Percentiles rank a stretch among this genome's conserved stretches.
Evolutionary conservation across 192 early-diverging fungal genomes (phyloP).

Genomic region (Globomyces pollinis-pini): DNA sequence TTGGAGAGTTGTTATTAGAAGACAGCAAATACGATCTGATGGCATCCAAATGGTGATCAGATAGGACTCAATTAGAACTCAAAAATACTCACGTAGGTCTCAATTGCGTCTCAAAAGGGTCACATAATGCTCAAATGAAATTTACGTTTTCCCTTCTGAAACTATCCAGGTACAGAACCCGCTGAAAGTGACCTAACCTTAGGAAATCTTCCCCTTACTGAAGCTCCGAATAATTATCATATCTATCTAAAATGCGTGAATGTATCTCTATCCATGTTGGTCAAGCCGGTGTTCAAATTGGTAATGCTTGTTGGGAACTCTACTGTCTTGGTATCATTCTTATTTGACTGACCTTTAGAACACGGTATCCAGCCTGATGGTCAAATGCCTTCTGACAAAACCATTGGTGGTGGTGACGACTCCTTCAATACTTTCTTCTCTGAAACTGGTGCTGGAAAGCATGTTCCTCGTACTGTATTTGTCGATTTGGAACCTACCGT

Average conservation of each 20-base stretch:
- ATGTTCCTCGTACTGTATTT: constrained; percentile 98
- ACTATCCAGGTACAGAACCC: too few relatives aligned
- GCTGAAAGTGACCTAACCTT: too few relatives aligned
- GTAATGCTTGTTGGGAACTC: constrained; percentile 99
- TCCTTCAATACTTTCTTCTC: constrained; percentile 99
- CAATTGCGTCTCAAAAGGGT: too few relatives aligned
- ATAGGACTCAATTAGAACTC: too few relatives aligned
- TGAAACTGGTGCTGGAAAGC: constrained; percentile 98
- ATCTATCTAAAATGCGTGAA: constrained; percentile 53
- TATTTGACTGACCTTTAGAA: constrained; percentile 41
- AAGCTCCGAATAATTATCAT: constrained; percentile 13
- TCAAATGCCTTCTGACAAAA: constrained; percentile 72
- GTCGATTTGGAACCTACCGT: constrained; percentile 96
- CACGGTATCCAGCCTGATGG: constrained; percentile 98
- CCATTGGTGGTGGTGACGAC: constrained; percentile 68
- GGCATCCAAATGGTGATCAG: too few relatives aligned
- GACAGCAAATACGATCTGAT: too few relatives aligned
- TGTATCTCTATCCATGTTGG: constrained; percentile 77
- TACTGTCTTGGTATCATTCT: constrained; percentile 54
- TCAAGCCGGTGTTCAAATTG: constrained; percentile 99
- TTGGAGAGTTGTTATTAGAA: too few relatives aligned
- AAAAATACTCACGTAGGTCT: too few relatives aligned
- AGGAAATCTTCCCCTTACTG: constrained; percentile 11
- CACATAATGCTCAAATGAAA: too few relatives aligned
- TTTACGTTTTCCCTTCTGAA: too few relatives aligned